Conservation (phyloP, 2,329 filamentous ascomycete genomes). For the Penicillium sp. region DNA sequence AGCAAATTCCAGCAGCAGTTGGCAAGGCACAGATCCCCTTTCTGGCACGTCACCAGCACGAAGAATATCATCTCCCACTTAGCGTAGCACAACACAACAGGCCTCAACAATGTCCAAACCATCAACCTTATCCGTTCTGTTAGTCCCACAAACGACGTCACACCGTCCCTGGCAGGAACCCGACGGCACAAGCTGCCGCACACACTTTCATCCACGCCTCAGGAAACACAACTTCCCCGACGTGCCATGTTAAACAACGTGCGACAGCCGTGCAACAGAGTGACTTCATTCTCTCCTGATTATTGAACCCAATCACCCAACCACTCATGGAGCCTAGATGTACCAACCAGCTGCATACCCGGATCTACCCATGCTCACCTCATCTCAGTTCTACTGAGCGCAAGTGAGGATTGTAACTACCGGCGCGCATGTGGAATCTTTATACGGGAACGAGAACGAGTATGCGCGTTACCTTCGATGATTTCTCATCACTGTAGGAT, state of each 20-base stretch:
- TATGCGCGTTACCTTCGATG: too few species aligned
- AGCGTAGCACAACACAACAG: background rate
- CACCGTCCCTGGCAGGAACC: slow-evolving; percentile 1
- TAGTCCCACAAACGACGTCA: background rate
- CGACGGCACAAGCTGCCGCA: slow-evolving; percentile 48
- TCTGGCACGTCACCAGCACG: background rate
- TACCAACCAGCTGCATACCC: background rate
- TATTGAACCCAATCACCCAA: background rate
- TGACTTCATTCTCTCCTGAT: slow-evolving; percentile 24
- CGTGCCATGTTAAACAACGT: slow-evolving; percentile 43
- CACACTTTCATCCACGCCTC: slow-evolving; percentile 60
- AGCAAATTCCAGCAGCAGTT: background rate
- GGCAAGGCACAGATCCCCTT: background rate
- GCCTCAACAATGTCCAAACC: background rate
- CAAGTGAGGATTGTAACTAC: background rate
- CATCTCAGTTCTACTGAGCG: background rate
- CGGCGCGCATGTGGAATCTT: background rate
- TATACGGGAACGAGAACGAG: too few species aligned
- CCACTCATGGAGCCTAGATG: background rate
- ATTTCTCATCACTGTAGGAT: too few species aligned
- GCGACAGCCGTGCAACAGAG: slow-evolving; percentile 44
- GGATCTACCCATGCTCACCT: background rate
- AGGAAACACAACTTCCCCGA: slow-evolving; percentile 26
- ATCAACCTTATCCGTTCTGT: background rate
- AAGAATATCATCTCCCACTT: background rate